Base-by-base conservation (phyloP, 1,139 yeast species). In the Yamadazyma triangularis region DNA sequence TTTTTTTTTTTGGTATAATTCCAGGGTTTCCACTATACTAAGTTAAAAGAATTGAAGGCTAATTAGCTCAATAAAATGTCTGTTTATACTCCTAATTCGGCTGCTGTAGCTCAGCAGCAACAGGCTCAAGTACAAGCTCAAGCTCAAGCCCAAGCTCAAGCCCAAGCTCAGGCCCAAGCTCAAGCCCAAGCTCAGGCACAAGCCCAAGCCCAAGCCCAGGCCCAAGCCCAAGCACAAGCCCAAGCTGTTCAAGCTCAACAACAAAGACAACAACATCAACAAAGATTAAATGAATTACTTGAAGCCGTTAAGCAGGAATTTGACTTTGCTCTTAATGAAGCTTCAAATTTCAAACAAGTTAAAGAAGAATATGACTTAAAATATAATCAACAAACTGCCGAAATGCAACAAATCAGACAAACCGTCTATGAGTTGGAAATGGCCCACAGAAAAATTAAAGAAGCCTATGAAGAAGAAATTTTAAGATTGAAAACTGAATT, bases 241-340 rank as follows among this genome's bases (percentile, higher is more conserved):
- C 43, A 55, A 36, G 45, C 50, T 27, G 51, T 61, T 23, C 54
- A 46, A 31, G 51, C 45, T 19, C 60, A 50, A 29, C 63, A 54
- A 29, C 67, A 61, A 35, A 60, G 67, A 46, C 70, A 61, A 40
- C 66, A 64, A 37, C 73, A 67, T 51, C 70, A 74, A 55, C 69
- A 75, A 66, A 51, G 79, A 58, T 60, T 77, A 56, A 70, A 64
- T 45, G 97, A 91, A 59, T 74, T 91, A 43, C 70, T 91, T 49
- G 97, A 91, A 35, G 95, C 94, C 25, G 80, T 91, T 55, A 85
- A 87, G 61, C 87, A 81, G 52, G 98, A 91, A 66, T 89, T 91
- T 48, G 93, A 87, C 47, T 77, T 76, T 44, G 84, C 93, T 30
- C 73, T 86, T 42, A 82, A 77, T 53, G 97, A 91, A 59, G 95